Base-by-base conservation (phyloP, 805 yeast species). In the Phaffomyces thermotolerans region DNA sequence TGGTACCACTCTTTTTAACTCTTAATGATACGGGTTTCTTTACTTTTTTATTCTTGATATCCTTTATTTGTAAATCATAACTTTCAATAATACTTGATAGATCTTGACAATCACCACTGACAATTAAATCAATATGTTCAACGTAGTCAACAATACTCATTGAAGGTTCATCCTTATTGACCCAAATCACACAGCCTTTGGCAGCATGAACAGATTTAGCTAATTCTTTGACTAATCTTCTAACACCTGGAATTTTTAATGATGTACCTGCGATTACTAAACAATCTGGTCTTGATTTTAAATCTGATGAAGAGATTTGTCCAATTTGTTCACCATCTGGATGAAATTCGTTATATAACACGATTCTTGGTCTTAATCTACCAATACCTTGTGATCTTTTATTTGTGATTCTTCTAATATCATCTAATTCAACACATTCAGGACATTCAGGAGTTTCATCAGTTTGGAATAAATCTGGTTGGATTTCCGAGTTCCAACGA, bases 251-350 rank as follows among this genome's bases (percentile, higher is more conserved):
- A 24, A 89, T 89, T 56, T 84, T 81, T 45, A 89, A 67, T 3
- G 95, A 81, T 0, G 96, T 89, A 4, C 96, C 96, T 8, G 84
- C 85, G 41, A 89, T 81, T 7, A 89, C 64, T 37, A 88, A 63
- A 53, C 91, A 81, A 58, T 89, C 96, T 15, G 95, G 89, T 33
- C 72, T 73, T 10, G 71, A 63, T 46, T 68, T 71, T 36, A 85
- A 61, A 60, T 89, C 96, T 3, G 70, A 51, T 15, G 82, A 82
- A 6, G 88, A 75, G 4, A 84, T 76, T 41, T 78, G 76, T 1
- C 95, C 95, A 39, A 89, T 87, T 25, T 82, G 76, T 37, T 91
- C 95, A 48, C 93, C 89, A 59, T 88, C 95, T 1, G 95, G 95
- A 57, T 89, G 85, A 44, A 72, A 70, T 54, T 89, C 87, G 67